These are phyloP conservation scores for Penicillium riverlandense DNA, from an alignment of 495 filamentous ascomycete species.

Conservation along the genomic window DNA sequence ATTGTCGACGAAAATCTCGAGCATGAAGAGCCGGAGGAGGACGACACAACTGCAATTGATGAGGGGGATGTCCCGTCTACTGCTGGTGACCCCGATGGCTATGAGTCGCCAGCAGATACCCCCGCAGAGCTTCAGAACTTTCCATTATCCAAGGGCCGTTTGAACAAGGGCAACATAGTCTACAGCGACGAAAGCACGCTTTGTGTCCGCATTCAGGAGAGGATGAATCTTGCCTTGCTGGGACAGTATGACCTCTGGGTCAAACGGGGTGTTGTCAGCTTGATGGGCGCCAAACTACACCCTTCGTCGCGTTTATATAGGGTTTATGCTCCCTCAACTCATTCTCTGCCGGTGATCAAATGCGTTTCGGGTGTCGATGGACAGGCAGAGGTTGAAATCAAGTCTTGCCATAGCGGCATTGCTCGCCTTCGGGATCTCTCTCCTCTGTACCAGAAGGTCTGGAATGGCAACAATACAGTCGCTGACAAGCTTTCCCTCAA, in stretches of 20 bases:
- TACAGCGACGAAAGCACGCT: constrained; percentile 33
- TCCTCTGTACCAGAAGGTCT: constrained; percentile 66
- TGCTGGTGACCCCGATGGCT: constrained; percentile 23
- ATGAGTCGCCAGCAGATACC: constrained; percentile 28
- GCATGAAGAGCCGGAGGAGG: constrained; percentile 13
- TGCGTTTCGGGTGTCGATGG: constrained; percentile 42
- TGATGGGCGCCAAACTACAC: constrained; percentile 58
- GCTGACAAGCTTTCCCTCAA: constrained; percentile 33
- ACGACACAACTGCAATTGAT: constrained; percentile 10
- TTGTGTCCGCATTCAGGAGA: constrained; percentile 37
- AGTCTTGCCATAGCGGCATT: constrained; percentile 48
- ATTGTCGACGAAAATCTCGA: neutral
- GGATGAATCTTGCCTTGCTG: constrained; percentile 55
- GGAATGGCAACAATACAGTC: constrained; percentile 49
- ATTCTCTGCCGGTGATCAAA: constrained; percentile 67
- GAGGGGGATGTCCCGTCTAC: constrained; percentile 19
- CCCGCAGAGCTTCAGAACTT: constrained; percentile 31
- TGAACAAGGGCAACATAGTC: constrained; percentile 33
- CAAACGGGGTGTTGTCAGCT: constrained; percentile 52
- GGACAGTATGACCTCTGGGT: constrained; percentile 72
- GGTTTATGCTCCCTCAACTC: constrained; percentile 68
- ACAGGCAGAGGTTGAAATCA: constrained; percentile 42
- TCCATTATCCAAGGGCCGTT: constrained; percentile 32
- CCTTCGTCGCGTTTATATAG: constrained; percentile 45
- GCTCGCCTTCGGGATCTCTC: constrained; percentile 53